phyloP scores from a whole-genome alignment of 1,284 basidiomycete genomes.

The Tilletia caries region DNA sequence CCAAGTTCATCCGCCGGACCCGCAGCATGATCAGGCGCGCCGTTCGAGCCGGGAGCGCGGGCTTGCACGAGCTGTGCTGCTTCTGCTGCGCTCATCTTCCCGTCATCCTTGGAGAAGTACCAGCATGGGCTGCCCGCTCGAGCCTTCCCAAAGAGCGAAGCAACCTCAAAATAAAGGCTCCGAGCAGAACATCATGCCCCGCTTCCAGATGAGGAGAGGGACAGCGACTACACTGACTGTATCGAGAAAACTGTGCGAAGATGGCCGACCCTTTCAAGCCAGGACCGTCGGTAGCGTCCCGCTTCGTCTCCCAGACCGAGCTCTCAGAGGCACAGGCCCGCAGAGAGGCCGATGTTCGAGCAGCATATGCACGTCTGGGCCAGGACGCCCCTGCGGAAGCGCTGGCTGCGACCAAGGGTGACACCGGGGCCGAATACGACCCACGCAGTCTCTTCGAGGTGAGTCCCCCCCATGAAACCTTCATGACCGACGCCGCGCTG shows the following conservation, averaged over 20 bases:
- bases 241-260: too few relatives aligned
- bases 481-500: too few relatives aligned
- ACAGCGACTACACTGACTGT: neutral
- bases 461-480: neutral
- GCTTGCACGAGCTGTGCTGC: neutral
- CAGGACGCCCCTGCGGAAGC: constrained; percentile 74
- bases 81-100: neutral
- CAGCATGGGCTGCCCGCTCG: too few relatives aligned
- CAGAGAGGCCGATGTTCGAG: constrained; percentile 83
- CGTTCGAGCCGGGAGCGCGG: neutral
- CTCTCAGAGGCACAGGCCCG: constrained; percentile 72
- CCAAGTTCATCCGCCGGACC: neutral
- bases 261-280: constrained; percentile 12
- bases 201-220: too few relatives aligned
- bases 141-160: too few relatives aligned
- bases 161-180: too few relatives aligned
- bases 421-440: constrained; percentile 62
- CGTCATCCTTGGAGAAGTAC: too few relatives aligned
- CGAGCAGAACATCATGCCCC: too few relatives aligned
- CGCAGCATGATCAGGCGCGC: neutral
- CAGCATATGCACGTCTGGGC: constrained; percentile 76
- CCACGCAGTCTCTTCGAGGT: constrained; percentile 78
- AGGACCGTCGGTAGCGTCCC: constrained; percentile 41
- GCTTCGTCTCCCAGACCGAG: constrained; percentile 68
- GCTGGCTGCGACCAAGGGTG: constrained; percentile 64